phyloP scores from a whole-genome alignment of 1,284 basidiomycete species.

The Malassezia dermatis region DNA sequence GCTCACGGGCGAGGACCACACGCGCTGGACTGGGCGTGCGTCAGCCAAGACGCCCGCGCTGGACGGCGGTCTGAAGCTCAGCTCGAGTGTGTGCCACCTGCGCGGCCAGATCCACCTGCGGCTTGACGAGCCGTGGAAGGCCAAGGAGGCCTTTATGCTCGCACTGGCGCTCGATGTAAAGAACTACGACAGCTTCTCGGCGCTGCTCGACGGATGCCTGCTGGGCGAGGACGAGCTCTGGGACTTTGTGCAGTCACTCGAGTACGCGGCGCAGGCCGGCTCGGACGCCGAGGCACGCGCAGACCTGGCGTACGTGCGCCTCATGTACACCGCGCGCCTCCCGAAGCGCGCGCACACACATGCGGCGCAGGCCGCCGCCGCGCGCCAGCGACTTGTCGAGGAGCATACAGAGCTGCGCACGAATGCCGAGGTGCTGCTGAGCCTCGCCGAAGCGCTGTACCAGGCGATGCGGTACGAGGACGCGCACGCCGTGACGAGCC shows the following conservation, averaged over 20 bases:
- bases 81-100: constrained; percentile 64
- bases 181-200: constrained; percentile 89
- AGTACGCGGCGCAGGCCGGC: constrained; percentile 66
- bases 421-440: constrained; percentile 83
- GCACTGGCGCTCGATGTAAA: constrained; percentile 88
- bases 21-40: constrained; percentile 25
- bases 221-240: constrained; percentile 56
- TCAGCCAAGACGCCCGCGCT: constrained; percentile 28
- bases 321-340: constrained; percentile 82
- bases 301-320: constrained; percentile 75
- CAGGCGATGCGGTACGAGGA: constrained; percentile 82
- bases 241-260: constrained; percentile 78
- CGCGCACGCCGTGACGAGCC: constrained; percentile 69
- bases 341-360: constrained; percentile 56
- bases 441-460: constrained; percentile 83
- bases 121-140: constrained; percentile 73
- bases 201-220: constrained; percentile 72
- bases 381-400: constrained; percentile 59
- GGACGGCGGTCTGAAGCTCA: constrained; percentile 49
- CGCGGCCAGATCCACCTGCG: constrained; percentile 88
- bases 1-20: constrained; percentile 63
- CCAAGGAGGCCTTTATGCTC: constrained; percentile 87
- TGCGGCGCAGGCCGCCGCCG: constrained; percentile 9
- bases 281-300: constrained; percentile 52
- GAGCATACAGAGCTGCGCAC: constrained; percentile 56